Conservation (phyloP, 2,329 filamentous ascomycete species). For the Ceratocystis destructans region DNA sequence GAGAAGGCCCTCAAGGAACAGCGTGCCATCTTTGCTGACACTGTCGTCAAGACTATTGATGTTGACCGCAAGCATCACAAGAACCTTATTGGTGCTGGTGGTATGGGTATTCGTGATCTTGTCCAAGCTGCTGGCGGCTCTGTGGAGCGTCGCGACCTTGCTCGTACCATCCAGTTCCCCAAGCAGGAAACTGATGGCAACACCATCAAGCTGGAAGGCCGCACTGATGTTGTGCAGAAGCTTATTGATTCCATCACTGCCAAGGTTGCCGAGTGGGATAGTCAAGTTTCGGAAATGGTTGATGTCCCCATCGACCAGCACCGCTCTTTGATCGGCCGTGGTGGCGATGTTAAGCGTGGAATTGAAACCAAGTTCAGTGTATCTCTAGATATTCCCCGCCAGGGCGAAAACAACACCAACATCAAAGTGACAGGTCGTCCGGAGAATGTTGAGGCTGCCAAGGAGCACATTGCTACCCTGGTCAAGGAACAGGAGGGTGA, state of each 20-base stretch:
- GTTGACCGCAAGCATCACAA: conserved; percentile 93
- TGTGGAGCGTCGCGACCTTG: conserved; percentile 67
- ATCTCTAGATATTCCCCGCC: conserved; percentile 78
- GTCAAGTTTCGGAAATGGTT: conserved; percentile 61
- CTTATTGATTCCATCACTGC: conserved; percentile 70
- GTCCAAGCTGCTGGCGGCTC: conserved; percentile 80
- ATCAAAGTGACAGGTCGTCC: conserved; percentile 76
- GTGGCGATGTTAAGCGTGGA: conserved; percentile 71
- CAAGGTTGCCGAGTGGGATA: conserved; percentile 72
- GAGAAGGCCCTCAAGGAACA: conserved; percentile 84
- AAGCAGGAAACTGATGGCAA: conserved; percentile 72
- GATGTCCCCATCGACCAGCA: conserved; percentile 87
- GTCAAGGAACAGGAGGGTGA: conserved; percentile 80
- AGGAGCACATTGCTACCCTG: conserved; percentile 65
- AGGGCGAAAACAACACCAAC: conserved; percentile 68
- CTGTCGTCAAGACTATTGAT: conserved; percentile 68
- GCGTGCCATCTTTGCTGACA: conserved; percentile 76
- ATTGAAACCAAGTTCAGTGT: conserved; percentile 80
- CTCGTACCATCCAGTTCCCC: conserved; percentile 88
- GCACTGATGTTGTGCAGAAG: conserved; percentile 70
- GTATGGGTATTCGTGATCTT: conserved; percentile 74
- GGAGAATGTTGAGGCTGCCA: conserved; percentile 68
- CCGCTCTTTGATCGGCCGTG: conserved; percentile 76
- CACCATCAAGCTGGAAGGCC: conserved; percentile 77
- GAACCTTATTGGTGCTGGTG: conserved; percentile 74